Conservation (phyloP, 768 basidiomycete genomes). For the Rhodotorula kratochvilovae region DNA sequence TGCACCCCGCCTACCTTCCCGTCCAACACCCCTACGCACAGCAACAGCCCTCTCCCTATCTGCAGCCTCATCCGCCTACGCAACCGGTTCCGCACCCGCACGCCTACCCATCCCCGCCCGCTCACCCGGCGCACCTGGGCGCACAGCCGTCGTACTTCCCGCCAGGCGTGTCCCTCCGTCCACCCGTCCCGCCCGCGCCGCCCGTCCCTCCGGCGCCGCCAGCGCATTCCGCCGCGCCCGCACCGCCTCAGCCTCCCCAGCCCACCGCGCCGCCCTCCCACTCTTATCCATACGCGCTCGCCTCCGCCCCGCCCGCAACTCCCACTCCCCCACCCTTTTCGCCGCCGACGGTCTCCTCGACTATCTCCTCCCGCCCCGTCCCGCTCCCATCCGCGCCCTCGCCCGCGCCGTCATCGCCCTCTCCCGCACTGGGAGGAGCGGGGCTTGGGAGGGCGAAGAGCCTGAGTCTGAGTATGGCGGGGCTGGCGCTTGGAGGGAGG, state of each 20-base stretch:
- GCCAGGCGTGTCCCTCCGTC: background rate
- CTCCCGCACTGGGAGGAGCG: background rate
- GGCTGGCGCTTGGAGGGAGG: background rate
- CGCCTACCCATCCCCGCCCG: background rate
- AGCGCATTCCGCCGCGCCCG: background rate
- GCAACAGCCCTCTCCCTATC: no score
- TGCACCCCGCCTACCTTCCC: no score
- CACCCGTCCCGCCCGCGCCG: background rate
- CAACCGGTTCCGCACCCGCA: no score
- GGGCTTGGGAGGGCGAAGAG: no score
- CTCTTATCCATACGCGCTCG: no score
- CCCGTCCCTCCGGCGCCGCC: background rate
- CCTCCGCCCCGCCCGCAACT: background rate
- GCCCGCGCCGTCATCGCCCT: background rate
- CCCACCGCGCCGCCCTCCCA: no score
- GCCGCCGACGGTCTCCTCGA: background rate
- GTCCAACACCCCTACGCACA: no score
- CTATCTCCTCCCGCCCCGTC: background rate
- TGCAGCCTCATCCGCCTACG: no score
- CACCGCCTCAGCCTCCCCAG: no score
- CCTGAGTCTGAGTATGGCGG: background rate
- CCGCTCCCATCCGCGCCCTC: constrained; percentile 10
- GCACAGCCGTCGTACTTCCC: background rate
- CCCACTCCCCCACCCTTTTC: background rate
- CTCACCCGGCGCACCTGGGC: background rate